phyloP scores from a whole-genome alignment of 805 yeast species.

The Metschnikowia corniflorae region DNA sequence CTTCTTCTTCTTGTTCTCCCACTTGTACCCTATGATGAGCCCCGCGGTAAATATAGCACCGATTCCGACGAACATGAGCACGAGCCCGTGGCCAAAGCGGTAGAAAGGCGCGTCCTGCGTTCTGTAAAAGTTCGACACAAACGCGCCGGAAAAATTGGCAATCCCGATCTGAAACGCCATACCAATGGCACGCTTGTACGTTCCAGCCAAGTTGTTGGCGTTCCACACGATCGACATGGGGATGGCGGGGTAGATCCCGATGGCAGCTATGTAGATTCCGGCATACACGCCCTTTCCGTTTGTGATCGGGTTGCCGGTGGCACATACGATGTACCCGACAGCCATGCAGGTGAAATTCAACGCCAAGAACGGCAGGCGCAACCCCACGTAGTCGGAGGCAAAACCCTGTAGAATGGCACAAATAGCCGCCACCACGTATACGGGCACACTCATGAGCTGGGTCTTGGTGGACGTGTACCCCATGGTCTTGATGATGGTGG shows the following conservation, averaged over 20 bases:
- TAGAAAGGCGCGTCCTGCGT: constrained; percentile 25
- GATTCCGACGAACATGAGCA: constrained; percentile 29
- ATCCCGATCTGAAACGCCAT: constrained; percentile 39
- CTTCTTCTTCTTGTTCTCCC: constrained; percentile 11
- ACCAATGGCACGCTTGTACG: constrained; percentile 36
- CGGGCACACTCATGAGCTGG: constrained; percentile 44
- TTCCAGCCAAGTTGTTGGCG: constrained; percentile 34
- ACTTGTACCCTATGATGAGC: constrained; percentile 3
- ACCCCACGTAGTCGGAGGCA: constrained; percentile 23
- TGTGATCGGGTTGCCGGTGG: constrained; percentile 21
- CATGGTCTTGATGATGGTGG: constrained; percentile 41
- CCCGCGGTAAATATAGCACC: constrained; percentile 17
- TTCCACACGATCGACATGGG: constrained; percentile 35
- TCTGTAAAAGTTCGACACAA: constrained; percentile 32
- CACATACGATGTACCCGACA: constrained; percentile 30
- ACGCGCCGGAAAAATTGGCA: constrained; percentile 38
- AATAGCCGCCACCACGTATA: constrained; percentile 34
- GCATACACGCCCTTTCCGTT: constrained; percentile 28
- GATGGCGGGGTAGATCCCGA: constrained; percentile 29
- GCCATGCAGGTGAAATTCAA: constrained; percentile 24
- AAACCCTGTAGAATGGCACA: constrained; percentile 27
- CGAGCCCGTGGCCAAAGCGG: constrained; percentile 30
- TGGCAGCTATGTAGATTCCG: constrained; percentile 28
- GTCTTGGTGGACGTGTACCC: constrained; percentile 41
- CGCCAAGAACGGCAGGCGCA: constrained; percentile 29